These are phyloP conservation scores for Sonneratia alba DNA, from an alignment of 345 rosid genomes.

Conservation along the genomic window DNA sequence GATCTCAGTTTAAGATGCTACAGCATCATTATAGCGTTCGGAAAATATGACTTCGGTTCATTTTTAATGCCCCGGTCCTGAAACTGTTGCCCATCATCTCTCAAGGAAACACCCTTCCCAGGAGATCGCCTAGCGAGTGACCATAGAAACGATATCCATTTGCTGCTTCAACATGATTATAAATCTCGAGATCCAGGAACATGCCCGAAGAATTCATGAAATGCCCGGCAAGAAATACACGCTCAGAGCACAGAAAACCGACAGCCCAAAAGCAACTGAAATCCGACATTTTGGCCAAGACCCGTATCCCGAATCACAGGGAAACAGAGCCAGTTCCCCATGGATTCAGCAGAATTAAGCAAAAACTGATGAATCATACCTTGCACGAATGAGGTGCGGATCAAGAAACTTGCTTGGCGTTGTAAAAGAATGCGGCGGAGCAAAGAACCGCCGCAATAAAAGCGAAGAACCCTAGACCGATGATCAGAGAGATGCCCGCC, in stretches of 20 bases:
- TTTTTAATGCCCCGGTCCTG: too few relatives aligned
- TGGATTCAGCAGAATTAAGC: neutral
- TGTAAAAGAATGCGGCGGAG: conserved; percentile 67
- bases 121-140: too few relatives aligned
- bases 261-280: neutral
- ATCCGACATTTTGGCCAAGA: neutral
- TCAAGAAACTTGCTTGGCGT: conserved; percentile 34
- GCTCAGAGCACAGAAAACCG: neutral
- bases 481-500: conserved; percentile 64
- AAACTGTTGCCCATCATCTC: too few relatives aligned
- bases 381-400: neutral
- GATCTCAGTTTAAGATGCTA: too few relatives aligned
- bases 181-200: too few relatives aligned
- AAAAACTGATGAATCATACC: neutral
- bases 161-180: too few relatives aligned
- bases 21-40: too few relatives aligned
- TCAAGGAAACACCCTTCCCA: too few relatives aligned
- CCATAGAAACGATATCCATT: too few relatives aligned
- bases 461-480: conserved; percentile 67
- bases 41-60: too few relatives aligned
- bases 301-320: neutral
- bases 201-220: neutral
- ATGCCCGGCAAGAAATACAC: neutral
- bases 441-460: conserved; percentile 64
- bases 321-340: neutral